Conservation (phyloP, 306 rosid genomes). For the Cicer chorassanicum region DNA sequence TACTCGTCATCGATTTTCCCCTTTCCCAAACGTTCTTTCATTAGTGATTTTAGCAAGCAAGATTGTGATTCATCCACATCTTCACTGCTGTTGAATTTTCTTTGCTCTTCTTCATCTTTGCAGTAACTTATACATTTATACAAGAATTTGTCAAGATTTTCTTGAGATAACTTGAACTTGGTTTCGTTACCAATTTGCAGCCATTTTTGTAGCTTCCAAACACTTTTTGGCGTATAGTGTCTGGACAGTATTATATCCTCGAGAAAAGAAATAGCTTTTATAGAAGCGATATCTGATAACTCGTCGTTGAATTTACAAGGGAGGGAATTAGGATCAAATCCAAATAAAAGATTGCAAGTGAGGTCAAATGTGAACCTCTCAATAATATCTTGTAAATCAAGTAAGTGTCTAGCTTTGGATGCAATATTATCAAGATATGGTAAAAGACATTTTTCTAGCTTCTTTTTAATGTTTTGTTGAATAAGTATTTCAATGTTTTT, state of each 20-base stretch:
- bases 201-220: conserved; percentile 30
- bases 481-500: not conserved
- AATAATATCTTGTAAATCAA: conserved; percentile 52
- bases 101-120: not conserved
- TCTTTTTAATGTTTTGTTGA: conserved; percentile 18
- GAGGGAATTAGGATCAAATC: conserved; percentile 46
- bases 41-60: not conserved
- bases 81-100: not conserved
- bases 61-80: not conserved
- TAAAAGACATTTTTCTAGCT: conserved; percentile 41
- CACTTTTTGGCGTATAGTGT: not conserved
- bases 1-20: not conserved
- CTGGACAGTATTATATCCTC: not conserved
- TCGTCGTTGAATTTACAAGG: conserved; percentile 15
- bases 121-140: not conserved
- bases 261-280: not conserved
- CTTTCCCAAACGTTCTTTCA: not conserved
- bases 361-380: conserved; percentile 38
- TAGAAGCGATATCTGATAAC: conserved; percentile 6
- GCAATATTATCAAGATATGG: conserved; percentile 47
- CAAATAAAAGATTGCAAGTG: conserved; percentile 38
- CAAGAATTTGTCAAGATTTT: not conserved
- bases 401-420: not conserved
- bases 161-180: not conserved
- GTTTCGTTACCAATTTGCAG: conserved; percentile 27